phyloP scores from a whole-genome alignment of 306 rosid species.

The Medicago truncatula region DNA sequence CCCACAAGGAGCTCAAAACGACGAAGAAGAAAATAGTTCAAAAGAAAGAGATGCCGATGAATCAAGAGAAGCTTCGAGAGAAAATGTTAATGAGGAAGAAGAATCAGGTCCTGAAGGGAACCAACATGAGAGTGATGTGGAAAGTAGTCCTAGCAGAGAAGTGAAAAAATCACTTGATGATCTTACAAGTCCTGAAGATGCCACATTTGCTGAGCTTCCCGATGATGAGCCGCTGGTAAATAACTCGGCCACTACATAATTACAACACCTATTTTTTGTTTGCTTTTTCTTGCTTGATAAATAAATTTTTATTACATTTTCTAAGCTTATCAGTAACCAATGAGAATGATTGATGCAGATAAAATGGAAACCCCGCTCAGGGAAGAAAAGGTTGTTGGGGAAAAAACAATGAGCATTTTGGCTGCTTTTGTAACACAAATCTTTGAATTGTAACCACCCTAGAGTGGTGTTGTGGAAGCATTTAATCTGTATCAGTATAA shows the following conservation, averaged over 20 bases:
- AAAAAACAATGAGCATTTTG: conserved; percentile 44
- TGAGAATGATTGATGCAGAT: conserved; percentile 59
- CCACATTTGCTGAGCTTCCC: conserved; percentile 57
- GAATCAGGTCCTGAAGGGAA: conserved; percentile 55
- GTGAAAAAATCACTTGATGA: conserved; percentile 37
- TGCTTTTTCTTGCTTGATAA: not conserved
- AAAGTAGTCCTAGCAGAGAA: conserved; percentile 47
- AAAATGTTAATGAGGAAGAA: conserved; percentile 50
- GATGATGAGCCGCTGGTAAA: conserved; percentile 96
- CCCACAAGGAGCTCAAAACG: conserved; percentile 52
- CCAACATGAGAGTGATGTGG: conserved; percentile 50
- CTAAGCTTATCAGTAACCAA: conserved; percentile 17
- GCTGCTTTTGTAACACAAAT: conserved; percentile 36
- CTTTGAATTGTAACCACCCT: not conserved
- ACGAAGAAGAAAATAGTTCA: conserved; percentile 50
- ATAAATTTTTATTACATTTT: not conserved
- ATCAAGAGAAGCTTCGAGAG: conserved; percentile 50
- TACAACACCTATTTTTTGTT: conserved; percentile 7
- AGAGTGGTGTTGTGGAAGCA: conserved; percentile 40
- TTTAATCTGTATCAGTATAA: conserved; percentile 37
- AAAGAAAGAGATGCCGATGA: conserved; percentile 59
- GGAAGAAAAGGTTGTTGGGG: conserved; percentile 61
- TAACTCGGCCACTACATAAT: conserved; percentile 39
- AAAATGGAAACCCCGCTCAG: conserved; percentile 74
- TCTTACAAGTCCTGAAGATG: conserved; percentile 37